Evolutionary conservation across 2,329 filamentous ascomycete genomes (phyloP).

Genomic region (Trichoderma oligosporum): DNA sequence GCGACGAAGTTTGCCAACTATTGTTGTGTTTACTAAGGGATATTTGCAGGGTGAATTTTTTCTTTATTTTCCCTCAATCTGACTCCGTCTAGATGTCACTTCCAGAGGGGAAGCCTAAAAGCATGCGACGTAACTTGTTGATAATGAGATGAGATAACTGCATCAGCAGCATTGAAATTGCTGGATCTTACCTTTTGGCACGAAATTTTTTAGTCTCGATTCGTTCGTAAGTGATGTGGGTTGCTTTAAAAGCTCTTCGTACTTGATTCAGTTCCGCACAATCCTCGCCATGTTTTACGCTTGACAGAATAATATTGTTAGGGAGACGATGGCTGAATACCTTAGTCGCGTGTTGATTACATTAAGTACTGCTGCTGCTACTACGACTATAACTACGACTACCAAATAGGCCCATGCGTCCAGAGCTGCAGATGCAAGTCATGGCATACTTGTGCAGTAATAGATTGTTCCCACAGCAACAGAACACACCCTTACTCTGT

Average conservation of each 20-base stretch:
- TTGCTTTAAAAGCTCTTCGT: neutral
- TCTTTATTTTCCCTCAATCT: slow-evolving; percentile 20
- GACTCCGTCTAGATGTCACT: slow-evolving; percentile 20
- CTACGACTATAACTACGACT: no score
- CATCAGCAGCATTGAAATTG: slow-evolving; percentile 13
- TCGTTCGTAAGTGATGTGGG: neutral
- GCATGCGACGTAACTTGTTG: slow-evolving; percentile 31
- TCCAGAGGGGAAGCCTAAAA: slow-evolving; percentile 24
- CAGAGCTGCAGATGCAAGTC: slow-evolving; percentile 7
- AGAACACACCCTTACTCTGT: neutral
- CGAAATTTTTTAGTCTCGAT: neutral
- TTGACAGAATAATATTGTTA: no score
- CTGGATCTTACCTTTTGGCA: neutral
- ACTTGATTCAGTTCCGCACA: neutral
- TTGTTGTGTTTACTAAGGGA: slow-evolving; percentile 28
- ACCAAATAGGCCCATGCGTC: no score
- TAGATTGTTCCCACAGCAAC: neutral
- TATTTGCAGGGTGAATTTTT: slow-evolving; percentile 21
- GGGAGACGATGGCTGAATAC: no score
- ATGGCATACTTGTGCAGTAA: neutral
- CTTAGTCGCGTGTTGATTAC: no score
- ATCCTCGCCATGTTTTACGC: neutral
- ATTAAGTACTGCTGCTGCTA: no score
- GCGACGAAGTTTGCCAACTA: slow-evolving; percentile 21
- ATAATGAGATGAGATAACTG: slow-evolving; percentile 37